These are phyloP conservation scores for Rubroboletus pulcherrimus DNA, from an alignment of 768 basidiomycete species.

Conservation along the genomic window DNA sequence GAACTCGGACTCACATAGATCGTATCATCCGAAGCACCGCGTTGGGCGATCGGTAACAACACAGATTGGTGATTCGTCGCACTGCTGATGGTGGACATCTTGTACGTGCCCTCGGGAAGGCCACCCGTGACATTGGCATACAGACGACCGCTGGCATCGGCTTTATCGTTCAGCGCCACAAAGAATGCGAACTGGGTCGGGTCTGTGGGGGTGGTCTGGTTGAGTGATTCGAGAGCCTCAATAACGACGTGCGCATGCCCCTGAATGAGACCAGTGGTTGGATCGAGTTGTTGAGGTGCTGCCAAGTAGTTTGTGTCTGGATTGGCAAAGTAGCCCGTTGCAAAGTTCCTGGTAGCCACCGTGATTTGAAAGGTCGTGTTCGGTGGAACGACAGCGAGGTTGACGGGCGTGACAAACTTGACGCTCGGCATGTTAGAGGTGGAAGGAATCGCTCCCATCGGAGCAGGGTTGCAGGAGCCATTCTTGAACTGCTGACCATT, in stretches of 20 bases:
- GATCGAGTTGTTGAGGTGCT: constrained; percentile 51
- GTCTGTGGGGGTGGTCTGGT: constrained; percentile 46
- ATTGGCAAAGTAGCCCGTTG: constrained; percentile 59
- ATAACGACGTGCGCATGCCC: constrained; percentile 66
- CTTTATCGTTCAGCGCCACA: constrained; percentile 45
- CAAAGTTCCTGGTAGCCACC: constrained; percentile 42
- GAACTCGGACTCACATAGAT: constrained; percentile 34
- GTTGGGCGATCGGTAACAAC: constrained; percentile 36
- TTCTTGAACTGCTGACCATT: constrained; percentile 51
- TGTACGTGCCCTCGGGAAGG: constrained; percentile 50
- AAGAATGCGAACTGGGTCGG: constrained; percentile 57
- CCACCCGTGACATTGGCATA: constrained; percentile 49
- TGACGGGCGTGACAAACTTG: constrained; percentile 50
- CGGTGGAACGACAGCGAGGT: constrained; percentile 39
- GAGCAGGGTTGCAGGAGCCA: constrained; percentile 59
- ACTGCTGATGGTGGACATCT: constrained; percentile 40
- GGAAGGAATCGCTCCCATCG: constrained; percentile 57
- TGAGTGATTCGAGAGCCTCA: constrained; percentile 46
- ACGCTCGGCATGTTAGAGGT: constrained; percentile 47
- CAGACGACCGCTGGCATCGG: constrained; percentile 43
- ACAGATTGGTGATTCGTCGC: constrained; percentile 47
- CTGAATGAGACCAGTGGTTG: constrained; percentile 43
- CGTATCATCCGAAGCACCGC: constrained; percentile 39
- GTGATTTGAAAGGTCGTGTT: constrained; percentile 51
- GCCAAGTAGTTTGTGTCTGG: constrained; percentile 48